Evolutionary conservation across 805 yeast genomes (phyloP), one percentile per base, ranked within the genome.

Genomic region (Nakazawaea holstii): DNA sequence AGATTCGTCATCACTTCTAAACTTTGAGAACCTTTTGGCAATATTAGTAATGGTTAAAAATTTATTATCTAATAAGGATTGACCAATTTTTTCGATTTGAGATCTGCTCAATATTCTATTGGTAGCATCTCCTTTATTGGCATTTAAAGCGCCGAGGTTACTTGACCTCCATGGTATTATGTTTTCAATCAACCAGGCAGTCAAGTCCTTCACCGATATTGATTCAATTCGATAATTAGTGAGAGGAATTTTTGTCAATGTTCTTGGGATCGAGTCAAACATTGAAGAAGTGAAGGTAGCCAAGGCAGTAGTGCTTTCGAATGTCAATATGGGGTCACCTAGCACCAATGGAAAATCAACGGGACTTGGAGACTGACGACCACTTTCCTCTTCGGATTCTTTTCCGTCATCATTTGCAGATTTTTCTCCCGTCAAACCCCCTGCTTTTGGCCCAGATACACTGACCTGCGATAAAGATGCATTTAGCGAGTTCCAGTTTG

Each of bases 11-110:
- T 39, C 43, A 27, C 48, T 39, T 17, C 24, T 45, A 35, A 45
- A 45, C 15, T 32, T 45, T 8, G 43, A 27, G 10, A 45, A 39
- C 30, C 29, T 39, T 29, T 45, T 45, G 7, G 48, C 31, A n/a
- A 45, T 14, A 31, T 39, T 45, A 7, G 39, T 20, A 11, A 37
- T 30, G 24, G 37, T 10, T 4, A 45, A 10, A 9, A 45, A 29
- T 28, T 39, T 39, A 17, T 31, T 8, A 35, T 45, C 48, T 17
- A 45, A 10, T 9, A 45, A 17, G 8, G 43, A 15, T 24, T 45
- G 48, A 10, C 48, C 48, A 20, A 45, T 45, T 15, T 39, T 45
- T 32, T 45, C 48, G n/a, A 39, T 30, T 27, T 45, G 48, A 9
- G 26, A 24, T 15, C 43, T 17, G 15, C 35, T 45, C 48, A 45